Evolutionary conservation across 768 basidiomycete genomes (phyloP), one percentile per base, ranked within the genome.

Genomic region (Lanmaoa pseudosensibilis): DNA sequence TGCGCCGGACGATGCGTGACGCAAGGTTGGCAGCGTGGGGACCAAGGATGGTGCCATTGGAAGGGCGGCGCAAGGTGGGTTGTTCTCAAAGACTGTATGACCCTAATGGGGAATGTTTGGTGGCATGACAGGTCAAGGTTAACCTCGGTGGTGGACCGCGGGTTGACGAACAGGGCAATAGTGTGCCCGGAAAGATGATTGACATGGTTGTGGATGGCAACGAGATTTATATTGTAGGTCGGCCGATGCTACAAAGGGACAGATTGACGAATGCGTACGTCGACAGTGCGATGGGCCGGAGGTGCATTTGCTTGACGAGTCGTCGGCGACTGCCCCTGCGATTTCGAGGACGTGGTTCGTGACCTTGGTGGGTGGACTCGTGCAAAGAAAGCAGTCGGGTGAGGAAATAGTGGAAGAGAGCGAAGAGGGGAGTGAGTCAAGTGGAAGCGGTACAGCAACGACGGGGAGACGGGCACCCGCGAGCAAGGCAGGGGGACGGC

Each of bases 11-110:
- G 61, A 73, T 83, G 5, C 62, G 64, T 43, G 80, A 85, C 46
- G 93, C 92, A n/a, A 80, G 80, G 54, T 61, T 79, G 39, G 81
- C 85, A 12, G 93, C 93, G 8, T 95, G 92, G 92, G 93, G 93
- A 12, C 79, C 87, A 4, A 91, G 88, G 67, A 70, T 87, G 74
- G 74, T 79, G 16, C 89, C 87, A 2, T 46, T 80, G 25, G 78
- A 80, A 57, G 86, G 83, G 54, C 81, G 78, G 68, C 82, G 86
- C 64, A 94, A 92, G 79, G 92, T 88, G 56, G 30, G 75, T 55
- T 54, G 46, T 23, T 51, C 25, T 41, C 46, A 46, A n/a, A 40
- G 43, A 33, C n/a, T 7, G 18, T 39, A 33, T 25, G 50, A 36
- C 46, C 15, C 36, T 33, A 55, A 33, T 30, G 50, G 52, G 50